Evolutionary conservation across 192 early-diverging fungal genomes (phyloP).

Genomic region (Cetraspora pellucida): DNA sequence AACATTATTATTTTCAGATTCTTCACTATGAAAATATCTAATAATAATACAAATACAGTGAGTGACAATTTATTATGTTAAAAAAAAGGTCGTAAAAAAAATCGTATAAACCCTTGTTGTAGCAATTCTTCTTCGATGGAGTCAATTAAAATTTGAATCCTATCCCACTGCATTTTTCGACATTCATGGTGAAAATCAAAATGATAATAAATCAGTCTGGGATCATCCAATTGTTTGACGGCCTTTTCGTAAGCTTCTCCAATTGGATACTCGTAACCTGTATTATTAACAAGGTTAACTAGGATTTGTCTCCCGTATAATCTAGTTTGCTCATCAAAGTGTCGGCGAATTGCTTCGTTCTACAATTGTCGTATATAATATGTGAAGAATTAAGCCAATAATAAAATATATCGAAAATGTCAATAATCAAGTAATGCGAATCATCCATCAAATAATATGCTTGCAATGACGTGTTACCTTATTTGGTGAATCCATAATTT

Average conservation of each 20-base stretch:
- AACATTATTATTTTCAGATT: slow-evolving; percentile 36
- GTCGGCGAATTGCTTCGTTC: slow-evolving; percentile 67
- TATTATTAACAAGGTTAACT: slow-evolving; percentile 94
- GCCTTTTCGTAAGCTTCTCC: slow-evolving; percentile 76
- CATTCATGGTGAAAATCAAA: slow-evolving; percentile 99
- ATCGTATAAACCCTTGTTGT: slow-evolving; percentile 48
- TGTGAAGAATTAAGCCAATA: neutral
- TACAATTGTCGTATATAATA: slow-evolving; percentile 42
- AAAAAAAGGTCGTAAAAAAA: neutral
- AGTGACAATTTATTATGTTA: neutral
- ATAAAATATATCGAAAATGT: neutral
- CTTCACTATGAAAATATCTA: slow-evolving; percentile 61
- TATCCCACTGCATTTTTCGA: slow-evolving; percentile 92
- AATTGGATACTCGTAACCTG: slow-evolving; percentile 87
- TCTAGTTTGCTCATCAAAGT: slow-evolving; percentile 71
- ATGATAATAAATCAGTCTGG: slow-evolving; percentile 73
- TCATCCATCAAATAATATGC: neutral
- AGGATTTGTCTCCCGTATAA: slow-evolving; percentile 83
- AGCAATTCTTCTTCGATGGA: slow-evolving; percentile 69
- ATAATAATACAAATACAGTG: neutral
- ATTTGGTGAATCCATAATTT: slow-evolving; percentile 66
- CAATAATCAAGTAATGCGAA: too few relatives aligned
- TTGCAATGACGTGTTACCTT: slow-evolving; percentile 53
- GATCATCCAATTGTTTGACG: slow-evolving; percentile 62
- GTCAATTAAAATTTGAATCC: slow-evolving; percentile 81